Conservation (phyloP, 1,284 basidiomycete genomes). For the Ustilago loliicola region DNA sequence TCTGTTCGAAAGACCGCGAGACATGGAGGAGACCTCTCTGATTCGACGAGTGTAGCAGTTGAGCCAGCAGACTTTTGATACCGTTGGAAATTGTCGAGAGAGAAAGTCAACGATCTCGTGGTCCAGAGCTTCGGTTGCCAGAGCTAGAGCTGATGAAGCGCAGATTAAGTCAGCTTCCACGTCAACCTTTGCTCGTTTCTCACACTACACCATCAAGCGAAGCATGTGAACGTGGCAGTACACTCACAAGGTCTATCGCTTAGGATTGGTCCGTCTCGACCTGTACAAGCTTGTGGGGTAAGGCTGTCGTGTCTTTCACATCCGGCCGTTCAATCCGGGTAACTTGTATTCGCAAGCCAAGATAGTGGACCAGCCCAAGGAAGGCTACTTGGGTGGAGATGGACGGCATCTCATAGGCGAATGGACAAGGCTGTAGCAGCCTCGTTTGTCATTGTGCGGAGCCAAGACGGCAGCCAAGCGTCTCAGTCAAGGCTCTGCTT, state of each 20-base stretch:
- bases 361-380: neutral
- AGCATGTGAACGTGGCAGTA: conserved; percentile 1
- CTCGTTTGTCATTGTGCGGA: neutral
- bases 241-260: neutral
- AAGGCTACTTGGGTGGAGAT: neutral
- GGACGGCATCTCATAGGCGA: neutral
- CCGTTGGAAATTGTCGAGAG: neutral
- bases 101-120: neutral
- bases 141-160: neutral
- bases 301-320: neutral
- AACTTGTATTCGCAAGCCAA: neutral
- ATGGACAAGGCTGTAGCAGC: neutral
- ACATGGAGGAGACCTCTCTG: neutral
- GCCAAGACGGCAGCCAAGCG: neutral
- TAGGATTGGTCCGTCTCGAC: neutral
- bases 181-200: neutral
- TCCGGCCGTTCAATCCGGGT: neutral
- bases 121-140: too few species aligned
- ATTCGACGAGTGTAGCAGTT: neutral
- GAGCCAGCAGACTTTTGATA: neutral
- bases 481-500: neutral
- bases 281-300: neutral
- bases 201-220: neutral
- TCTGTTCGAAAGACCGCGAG: neutral
- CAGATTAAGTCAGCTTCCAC: conserved; percentile 1